These are phyloP conservation scores for Macroventuria anomochaeta DNA, from an alignment of 2,329 filamentous ascomycete genomes.

Conservation along the genomic window DNA sequence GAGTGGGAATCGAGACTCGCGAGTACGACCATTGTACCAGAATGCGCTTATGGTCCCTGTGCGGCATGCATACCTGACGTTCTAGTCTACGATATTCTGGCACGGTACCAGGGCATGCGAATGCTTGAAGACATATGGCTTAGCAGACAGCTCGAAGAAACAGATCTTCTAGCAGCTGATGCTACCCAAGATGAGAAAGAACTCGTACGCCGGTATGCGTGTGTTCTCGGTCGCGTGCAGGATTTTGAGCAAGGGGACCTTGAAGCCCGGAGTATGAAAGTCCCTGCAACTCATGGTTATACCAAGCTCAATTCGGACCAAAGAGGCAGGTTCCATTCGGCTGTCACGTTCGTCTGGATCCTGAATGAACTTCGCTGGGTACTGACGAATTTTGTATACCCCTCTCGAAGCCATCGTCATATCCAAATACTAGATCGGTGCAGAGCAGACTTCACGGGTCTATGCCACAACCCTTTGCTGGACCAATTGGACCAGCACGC, in stretches of 20 bases:
- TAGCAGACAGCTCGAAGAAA: slow-evolving; percentile 18
- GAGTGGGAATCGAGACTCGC: slow-evolving; percentile 1
- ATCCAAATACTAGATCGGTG: slow-evolving; percentile 1
- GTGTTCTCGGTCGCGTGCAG: not conserved
- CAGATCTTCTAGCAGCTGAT: slow-evolving; percentile 24
- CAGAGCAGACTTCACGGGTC: not conserved
- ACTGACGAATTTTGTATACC: slow-evolving; percentile 23
- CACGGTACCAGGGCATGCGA: slow-evolving; percentile 34
- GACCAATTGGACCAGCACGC: slow-evolving; percentile 30
- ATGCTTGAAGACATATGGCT: slow-evolving; percentile 33
- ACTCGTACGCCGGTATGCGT: not conserved
- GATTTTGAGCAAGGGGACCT: slow-evolving; percentile 3
- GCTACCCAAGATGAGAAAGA: not conserved
- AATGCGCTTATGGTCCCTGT: slow-evolving; percentile 7
- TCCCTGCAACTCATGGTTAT: slow-evolving; percentile 11
- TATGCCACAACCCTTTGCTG: slow-evolving; percentile 13
- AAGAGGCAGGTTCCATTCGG: slow-evolving; percentile 31
- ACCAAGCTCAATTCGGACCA: slow-evolving; percentile 27
- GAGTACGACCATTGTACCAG: not conserved
- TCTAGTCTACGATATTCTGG: slow-evolving; percentile 28
- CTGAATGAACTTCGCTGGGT: slow-evolving; percentile 37
- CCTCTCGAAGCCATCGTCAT: slow-evolving; percentile 7
- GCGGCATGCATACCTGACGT: slow-evolving; percentile 19
- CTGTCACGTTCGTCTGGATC: slow-evolving; percentile 29
- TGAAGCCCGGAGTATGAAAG: not conserved